These are phyloP conservation scores for Sporothrix protearum DNA, from an alignment of 2,329 filamentous ascomycete genomes.

Conservation along the genomic window DNA sequence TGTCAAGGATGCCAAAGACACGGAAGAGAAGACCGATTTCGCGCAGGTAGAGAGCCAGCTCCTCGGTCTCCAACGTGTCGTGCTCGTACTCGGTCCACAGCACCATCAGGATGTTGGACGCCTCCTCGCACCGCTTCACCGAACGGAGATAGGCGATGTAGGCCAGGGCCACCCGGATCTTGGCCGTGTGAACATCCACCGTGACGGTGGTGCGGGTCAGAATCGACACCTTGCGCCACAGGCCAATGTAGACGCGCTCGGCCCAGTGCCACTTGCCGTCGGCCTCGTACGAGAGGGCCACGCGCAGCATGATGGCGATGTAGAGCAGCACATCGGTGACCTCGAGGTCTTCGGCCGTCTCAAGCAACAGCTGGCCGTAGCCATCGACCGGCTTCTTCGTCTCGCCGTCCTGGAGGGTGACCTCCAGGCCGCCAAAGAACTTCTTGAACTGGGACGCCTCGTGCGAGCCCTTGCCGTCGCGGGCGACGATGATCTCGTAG, in stretches of 20 bases:
- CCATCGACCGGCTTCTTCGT: conserved; percentile 33
- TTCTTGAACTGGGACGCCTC: conserved; percentile 34
- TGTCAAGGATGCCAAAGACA: conserved; percentile 35
- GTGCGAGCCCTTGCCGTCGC: conserved; percentile 36
- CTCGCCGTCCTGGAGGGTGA: conserved; percentile 33
- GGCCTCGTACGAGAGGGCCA: conserved; percentile 38
- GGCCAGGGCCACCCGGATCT: conserved; percentile 40
- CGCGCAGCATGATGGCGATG: conserved; percentile 37
- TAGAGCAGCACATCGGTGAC: conserved; percentile 35
- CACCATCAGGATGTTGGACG: conserved; percentile 40
- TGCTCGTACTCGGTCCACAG: conserved; percentile 43
- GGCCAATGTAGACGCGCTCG: conserved; percentile 40
- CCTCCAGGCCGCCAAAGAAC: conserved; percentile 37
- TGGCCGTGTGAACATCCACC: conserved; percentile 37
- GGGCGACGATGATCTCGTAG: conserved; percentile 35
- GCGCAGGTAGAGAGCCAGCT: conserved; percentile 37
- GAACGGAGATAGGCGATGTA: conserved; percentile 38
- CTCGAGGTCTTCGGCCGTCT: conserved; percentile 37
- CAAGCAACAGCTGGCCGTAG: conserved; percentile 37
- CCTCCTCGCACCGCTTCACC: conserved; percentile 37
- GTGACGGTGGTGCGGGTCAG: conserved; percentile 34
- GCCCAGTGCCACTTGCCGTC: conserved; percentile 36
- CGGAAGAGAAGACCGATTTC: conserved; percentile 38
- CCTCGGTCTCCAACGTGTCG: conserved; percentile 34
- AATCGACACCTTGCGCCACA: conserved; percentile 41